Evolutionary conservation across 495 filamentous ascomycete genomes (phyloP).

Genomic region (Pseudevernia furfuracea): DNA sequence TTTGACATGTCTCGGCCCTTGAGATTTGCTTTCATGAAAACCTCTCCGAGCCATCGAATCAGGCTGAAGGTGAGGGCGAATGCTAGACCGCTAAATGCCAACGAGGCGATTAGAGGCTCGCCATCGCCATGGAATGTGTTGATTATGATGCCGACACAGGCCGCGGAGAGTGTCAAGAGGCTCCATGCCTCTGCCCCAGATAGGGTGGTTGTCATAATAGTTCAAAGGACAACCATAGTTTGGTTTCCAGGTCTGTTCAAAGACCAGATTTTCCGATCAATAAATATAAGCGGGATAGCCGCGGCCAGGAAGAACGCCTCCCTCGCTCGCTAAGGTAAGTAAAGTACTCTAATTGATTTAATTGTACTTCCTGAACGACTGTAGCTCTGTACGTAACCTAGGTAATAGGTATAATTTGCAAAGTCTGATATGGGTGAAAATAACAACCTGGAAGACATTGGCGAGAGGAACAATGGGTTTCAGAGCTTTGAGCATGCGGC

Average conservation of each 20-base stretch:
- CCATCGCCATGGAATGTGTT: constrained; percentile 82
- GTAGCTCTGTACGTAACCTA: not conserved
- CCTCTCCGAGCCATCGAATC: constrained; percentile 89
- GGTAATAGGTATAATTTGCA: not conserved
- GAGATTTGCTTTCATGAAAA: constrained; percentile 80
- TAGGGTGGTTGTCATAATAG: constrained; percentile 40
- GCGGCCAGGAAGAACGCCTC: not conserved
- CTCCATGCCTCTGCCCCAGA: constrained; percentile 60
- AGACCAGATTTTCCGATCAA: not conserved
- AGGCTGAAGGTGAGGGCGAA: constrained; percentile 73
- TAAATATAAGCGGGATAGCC: not conserved
- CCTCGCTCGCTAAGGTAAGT: too few relatives aligned
- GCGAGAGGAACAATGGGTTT: constrained; percentile 37
- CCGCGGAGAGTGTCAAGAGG: constrained; percentile 59
- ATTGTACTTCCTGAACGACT: not conserved
- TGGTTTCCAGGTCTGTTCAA: not conserved
- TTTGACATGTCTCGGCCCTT: constrained; percentile 92
- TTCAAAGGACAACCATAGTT: constrained; percentile 33
- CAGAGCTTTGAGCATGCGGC: constrained; percentile 62
- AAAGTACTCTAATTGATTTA: not conserved
- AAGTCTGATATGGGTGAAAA: not conserved
- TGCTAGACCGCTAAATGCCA: constrained; percentile 77
- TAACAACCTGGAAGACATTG: not conserved
- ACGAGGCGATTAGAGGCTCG: constrained; percentile 78
- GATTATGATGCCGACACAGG: constrained; percentile 63